Evolutionary conservation across 176 grass and related monocot species (phyloP).

Genomic region (Eleusine coracana): DNA sequence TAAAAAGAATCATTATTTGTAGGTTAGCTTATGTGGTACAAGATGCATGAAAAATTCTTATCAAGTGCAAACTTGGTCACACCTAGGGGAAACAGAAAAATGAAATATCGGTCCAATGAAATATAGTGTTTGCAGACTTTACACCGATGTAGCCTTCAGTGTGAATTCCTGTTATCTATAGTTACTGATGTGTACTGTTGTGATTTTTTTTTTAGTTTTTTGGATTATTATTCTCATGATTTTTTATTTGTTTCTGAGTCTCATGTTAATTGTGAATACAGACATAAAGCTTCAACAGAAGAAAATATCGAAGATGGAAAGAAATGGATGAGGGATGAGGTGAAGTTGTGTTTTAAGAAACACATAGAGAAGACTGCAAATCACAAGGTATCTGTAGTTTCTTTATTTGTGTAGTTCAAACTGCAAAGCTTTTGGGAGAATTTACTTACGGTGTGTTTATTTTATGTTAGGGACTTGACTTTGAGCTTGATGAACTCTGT

Average conservation of each 20-base stretch:
- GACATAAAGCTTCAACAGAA: background rate
- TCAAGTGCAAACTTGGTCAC: too few species aligned
- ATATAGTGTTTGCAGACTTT: background rate
- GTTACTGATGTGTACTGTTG: too few species aligned
- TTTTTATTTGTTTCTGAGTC: background rate
- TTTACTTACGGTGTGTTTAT: background rate
- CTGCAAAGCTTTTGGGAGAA: background rate
- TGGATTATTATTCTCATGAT: background rate
- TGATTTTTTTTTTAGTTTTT: background rate
- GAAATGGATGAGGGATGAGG: conserved; percentile 20
- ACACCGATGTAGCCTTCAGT: background rate
- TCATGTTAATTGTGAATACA: background rate
- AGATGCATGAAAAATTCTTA: too few species aligned
- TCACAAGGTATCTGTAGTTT: background rate
- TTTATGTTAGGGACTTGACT: background rate
- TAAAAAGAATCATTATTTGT: too few species aligned
- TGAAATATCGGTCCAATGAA: background rate
- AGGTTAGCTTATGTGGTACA: too few species aligned
- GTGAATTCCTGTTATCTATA: too few species aligned
- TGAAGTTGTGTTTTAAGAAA: conserved; percentile 28
- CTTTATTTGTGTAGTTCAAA: background rate
- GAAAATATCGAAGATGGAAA: background rate
- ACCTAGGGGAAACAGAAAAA: too few species aligned
- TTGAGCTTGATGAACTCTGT: background rate
- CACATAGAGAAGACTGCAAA: background rate